Evolutionary conservation across 805 yeast species (phyloP), one percentile per base, ranked within the genome.

Genomic region (Jamesozyma hellenica): DNA sequence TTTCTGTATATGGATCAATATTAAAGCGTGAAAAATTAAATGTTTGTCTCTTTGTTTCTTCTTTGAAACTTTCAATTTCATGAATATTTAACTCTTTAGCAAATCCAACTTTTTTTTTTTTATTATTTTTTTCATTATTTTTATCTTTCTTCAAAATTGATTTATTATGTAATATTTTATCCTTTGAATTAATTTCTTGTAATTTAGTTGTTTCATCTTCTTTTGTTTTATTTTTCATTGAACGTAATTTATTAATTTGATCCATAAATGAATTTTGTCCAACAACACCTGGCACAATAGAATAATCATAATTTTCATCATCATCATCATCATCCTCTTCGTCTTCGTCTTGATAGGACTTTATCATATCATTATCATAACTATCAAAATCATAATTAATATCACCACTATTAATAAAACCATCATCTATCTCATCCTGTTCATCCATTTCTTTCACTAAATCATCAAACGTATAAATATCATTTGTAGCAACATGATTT

Each of bases 381-480:
- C 50, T 38, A 13, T 46, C 54, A 38, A 44, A 51, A 37, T 53
- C 55, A 37, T 56, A 58, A 3, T 42, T 38, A 11, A 52, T 34
- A 8, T 51, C 53, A 14, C 46, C 45, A 1, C 43, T 25, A 30
- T 53, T 46, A 9, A 51, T 25, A 3, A 37, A 36, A 8, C 56
- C 60, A 36, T 53, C 58, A 10, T 53, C 58, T 19, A 48, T 16
- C 28, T 49, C 52, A 34, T 56, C 61, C 33, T 55, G 51, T 31
- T 51, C 53, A 31, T 60, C 64, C 42, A 61, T 36, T 28, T 56
- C 55, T 27, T 50, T 42, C 0, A 60, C 61, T 23, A 60, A 40
- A 38, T 58, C 63, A 6, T 53, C 63, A 44, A 60, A 56, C 2
- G 63, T 55, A 36, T 60, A 60, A 36, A 60, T 45, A 38, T 53